These are phyloP conservation scores for Rachicladosporium sp. DNA, from an alignment of 2,329 filamentous ascomycete genomes.

Conservation along the genomic window DNA sequence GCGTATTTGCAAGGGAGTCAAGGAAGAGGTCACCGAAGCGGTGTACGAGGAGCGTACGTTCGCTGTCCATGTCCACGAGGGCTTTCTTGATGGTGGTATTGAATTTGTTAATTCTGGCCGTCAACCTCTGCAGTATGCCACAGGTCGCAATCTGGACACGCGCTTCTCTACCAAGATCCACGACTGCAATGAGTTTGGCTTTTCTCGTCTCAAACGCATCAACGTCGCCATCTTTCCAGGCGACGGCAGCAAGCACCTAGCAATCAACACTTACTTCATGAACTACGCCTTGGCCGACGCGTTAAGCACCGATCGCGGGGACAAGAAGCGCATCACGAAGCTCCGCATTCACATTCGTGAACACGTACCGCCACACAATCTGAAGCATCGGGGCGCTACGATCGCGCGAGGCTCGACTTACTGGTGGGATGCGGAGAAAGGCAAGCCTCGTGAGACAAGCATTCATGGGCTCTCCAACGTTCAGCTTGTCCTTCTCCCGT, in stretches of 20 bases:
- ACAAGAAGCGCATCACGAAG: conserved; percentile 11
- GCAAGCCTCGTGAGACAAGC: conserved; percentile 11
- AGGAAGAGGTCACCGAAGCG: conserved; percentile 9
- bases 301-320: conserved; percentile 10
- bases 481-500: conserved; percentile 17
- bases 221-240: conserved; percentile 15
- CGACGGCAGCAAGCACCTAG: conserved; percentile 6
- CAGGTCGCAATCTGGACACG: conserved; percentile 8
- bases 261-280: conserved; percentile 21
- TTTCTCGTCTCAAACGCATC: conserved; percentile 18
- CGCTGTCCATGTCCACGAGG: conserved; percentile 19
- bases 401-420: conserved; percentile 4
- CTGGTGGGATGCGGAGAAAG: conserved; percentile 15
- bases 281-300: conserved; percentile 14
- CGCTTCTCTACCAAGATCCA: conserved; percentile 17
- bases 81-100: conserved; percentile 15
- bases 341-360: conserved; percentile 15
- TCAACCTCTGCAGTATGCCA: conserved; percentile 19
- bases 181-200: conserved; percentile 14
- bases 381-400: not conserved
- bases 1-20: conserved; percentile 14
- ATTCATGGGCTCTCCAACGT: conserved; percentile 16
- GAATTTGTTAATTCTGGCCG: conserved; percentile 20
- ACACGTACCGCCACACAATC: not conserved
- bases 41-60: conserved; percentile 21